phyloP scores from a whole-genome alignment of 805 yeast species.

The Saccharomyces eubayanus region DNA sequence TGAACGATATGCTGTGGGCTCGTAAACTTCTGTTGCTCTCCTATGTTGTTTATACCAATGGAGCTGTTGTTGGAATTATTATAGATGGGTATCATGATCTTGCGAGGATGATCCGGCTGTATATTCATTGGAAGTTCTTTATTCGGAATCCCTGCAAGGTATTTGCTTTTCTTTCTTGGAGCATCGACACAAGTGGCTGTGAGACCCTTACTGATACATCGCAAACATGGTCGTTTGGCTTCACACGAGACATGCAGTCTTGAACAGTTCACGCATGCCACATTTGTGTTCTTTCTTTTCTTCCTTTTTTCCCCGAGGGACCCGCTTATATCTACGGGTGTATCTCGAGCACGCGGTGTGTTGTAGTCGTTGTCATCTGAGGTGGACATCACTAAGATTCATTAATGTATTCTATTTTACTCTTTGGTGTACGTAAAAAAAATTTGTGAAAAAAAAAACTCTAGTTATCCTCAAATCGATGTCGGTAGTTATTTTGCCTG shows the following conservation, averaged over 20 bases:
- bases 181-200: slow-evolving; percentile 76
- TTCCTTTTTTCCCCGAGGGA: slow-evolving; percentile 6
- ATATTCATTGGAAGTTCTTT: slow-evolving; percentile 13
- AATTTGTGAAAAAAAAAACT: not conserved
- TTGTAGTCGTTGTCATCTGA: not conserved
- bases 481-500: not conserved
- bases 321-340: not conserved
- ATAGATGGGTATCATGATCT: not conserved
- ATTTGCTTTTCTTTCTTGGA: slow-evolving; percentile 78
- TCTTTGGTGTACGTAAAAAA: not conserved
- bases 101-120: slow-evolving; percentile 3
- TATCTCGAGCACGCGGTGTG: not conserved
- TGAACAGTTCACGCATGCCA: slow-evolving; percentile 90
- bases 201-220: slow-evolving; percentile 68
- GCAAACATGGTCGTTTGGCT: slow-evolving; percentile 65
- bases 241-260: slow-evolving; percentile 91
- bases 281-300: slow-evolving; percentile 56
- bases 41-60: slow-evolving; percentile 5
- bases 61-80: not conserved
- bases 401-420: not conserved
- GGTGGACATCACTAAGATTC: not conserved
- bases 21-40: slow-evolving; percentile 17
- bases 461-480: not conserved
- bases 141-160: slow-evolving; percentile 54
- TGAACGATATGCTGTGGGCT: slow-evolving; percentile 20